Evolutionary conservation across 176 grass and related monocot species (phyloP), one percentile per base, ranked within the genome.

Genomic region (Cenchrus fungigraminus): DNA sequence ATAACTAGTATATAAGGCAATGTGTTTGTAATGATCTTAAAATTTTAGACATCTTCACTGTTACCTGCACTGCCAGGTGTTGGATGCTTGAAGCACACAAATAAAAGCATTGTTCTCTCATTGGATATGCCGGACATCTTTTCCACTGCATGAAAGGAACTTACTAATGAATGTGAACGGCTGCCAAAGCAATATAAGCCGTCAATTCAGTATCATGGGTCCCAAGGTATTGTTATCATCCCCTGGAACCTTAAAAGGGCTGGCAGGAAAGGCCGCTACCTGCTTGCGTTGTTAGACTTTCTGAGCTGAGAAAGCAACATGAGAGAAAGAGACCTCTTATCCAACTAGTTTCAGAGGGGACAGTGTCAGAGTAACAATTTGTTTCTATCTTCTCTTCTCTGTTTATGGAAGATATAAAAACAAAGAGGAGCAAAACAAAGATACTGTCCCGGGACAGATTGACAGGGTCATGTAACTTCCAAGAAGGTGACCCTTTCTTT

Each of bases 271-370:
- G 8, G 32, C 15, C 22, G 5, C 22, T 32, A 51, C 64, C 29
- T 75, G 11, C 71, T 59, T 68, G 59, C 59, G n/a, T 28, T 28
- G 12, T 68, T 68, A 28, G 63, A 82, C 71, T 68, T 82, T 51
- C 3, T 76, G 16, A 75, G 15, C 28, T 60, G 6, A 51, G 61
- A 75, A 58, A 82, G 42, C 51, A 82, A 67, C 40, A 59, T 0
- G 20, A 57, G 59, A 47, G 70, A 74, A 66, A 74, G 60, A 8
- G 49, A 47, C 68, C 37, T 74, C 43, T n/a, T 31, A 6, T 22
- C 6, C 45, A 65, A 28, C 22, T 14, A 4, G 46, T 65, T 44
- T 12, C 12, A 47, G 12, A 79, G 12, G 56, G 70, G 17, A 63
- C 11, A 43, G 25, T 3, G 37, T 54, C 7, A 28, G 43, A 88